Evolutionary conservation across 192 early-diverging fungal species (phyloP).

Genomic region (Backusella circina): DNA sequence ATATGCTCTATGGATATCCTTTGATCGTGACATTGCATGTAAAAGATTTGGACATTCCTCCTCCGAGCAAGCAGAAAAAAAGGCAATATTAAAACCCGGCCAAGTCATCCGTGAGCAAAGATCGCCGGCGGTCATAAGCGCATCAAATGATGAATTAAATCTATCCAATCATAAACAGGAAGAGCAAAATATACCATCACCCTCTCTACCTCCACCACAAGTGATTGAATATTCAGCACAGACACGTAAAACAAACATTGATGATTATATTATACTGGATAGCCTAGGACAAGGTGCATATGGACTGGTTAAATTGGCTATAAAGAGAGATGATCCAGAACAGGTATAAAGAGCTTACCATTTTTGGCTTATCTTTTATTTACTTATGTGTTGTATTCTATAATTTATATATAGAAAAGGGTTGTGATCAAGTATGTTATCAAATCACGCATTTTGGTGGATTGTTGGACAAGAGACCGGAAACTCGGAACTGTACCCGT

Average conservation of each 20-base stretch:
- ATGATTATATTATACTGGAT: constrained; percentile 59
- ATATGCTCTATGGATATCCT: constrained; percentile 63
- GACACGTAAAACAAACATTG: constrained; percentile 38
- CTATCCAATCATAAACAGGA: not conserved
- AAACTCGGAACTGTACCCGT: constrained; percentile 64
- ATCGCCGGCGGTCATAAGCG: not conserved
- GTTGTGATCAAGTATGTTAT: constrained; percentile 73
- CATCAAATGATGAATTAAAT: not conserved
- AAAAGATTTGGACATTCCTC: constrained; percentile 18
- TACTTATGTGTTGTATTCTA: not conserved
- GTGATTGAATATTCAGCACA: constrained; percentile 42
- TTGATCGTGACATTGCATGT: constrained; percentile 48
- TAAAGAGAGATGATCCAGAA: constrained; percentile 43
- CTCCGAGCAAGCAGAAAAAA: not conserved
- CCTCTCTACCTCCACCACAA: not conserved
- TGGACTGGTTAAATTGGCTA: constrained; percentile 62
- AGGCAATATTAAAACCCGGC: not conserved
- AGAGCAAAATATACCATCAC: not conserved
- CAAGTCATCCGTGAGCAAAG: not conserved
- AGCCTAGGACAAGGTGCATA: constrained; percentile 71
- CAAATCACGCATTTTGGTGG: constrained; percentile 61
- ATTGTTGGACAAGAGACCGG: constrained; percentile 67
- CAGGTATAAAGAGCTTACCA: constrained; percentile 29
- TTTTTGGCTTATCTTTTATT: constrained; percentile 20
- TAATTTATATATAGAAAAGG: constrained; percentile 29